Conservation (phyloP, 345 rosid genomes). For the Populus davidiana region DNA sequence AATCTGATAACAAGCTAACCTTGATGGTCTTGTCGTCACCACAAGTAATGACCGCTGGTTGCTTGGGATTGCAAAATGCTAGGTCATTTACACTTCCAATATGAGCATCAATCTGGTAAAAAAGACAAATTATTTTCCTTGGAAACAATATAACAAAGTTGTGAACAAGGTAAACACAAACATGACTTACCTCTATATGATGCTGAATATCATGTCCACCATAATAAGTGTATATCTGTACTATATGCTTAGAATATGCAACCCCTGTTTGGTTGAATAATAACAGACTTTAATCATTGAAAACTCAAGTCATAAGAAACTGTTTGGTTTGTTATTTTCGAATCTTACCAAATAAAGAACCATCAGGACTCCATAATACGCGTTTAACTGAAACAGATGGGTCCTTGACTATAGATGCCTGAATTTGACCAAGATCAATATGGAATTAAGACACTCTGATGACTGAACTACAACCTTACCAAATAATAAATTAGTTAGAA, state of each 20-base stretch:
- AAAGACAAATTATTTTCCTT: not conserved
- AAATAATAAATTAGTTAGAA: not conserved
- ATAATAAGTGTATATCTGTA: slow-evolving; percentile 36
- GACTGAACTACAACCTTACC: not conserved
- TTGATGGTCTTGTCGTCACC: slow-evolving; percentile 78
- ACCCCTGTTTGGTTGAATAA: slow-evolving; percentile 32
- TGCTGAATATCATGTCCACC: slow-evolving; percentile 26
- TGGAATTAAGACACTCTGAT: not conserved
- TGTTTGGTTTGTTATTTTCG: not conserved
- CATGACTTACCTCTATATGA: slow-evolving; percentile 37
- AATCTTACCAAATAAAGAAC: slow-evolving; percentile 41
- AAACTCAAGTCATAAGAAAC: not conserved
- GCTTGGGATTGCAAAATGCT: slow-evolving; percentile 57
- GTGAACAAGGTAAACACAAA: not conserved
- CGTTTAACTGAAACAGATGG: slow-evolving; percentile 40
- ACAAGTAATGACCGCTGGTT: slow-evolving; percentile 59
- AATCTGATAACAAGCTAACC: slow-evolving; percentile 37
- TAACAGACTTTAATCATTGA: not conserved
- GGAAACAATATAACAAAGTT: not conserved
- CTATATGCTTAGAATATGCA: slow-evolving; percentile 43
- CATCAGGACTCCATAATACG: slow-evolving; percentile 40
- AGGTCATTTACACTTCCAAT: slow-evolving; percentile 73
- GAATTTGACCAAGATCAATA: slow-evolving; percentile 14
- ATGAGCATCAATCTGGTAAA: slow-evolving; percentile 70
- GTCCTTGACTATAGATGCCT: slow-evolving; percentile 38